Conservation (phyloP, 225 moss, liverwort and hornwort species). For the Rhytidiadelphus loreus region DNA sequence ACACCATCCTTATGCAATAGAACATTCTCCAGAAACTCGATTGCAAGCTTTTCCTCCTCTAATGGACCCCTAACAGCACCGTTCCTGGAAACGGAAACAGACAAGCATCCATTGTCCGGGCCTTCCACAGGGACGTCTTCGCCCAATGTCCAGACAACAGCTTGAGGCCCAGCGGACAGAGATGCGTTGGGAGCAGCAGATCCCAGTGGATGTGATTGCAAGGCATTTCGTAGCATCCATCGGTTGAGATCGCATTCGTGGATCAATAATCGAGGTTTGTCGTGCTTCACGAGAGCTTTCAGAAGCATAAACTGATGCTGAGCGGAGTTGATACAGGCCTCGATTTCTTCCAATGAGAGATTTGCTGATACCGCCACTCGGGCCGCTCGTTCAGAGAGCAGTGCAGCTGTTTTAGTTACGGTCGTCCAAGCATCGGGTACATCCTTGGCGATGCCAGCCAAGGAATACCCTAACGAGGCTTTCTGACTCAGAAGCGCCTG, state of each 20-base stretch:
- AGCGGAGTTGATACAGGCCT: conserved; percentile 50
- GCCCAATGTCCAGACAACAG: conserved; percentile 42
- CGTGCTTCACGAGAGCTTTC: conserved; percentile 82
- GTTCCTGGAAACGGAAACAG: conserved; percentile 22
- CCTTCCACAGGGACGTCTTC: conserved; percentile 46
- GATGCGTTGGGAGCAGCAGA: conserved; percentile 79
- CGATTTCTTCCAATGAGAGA: conserved; percentile 64
- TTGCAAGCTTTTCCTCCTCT: conserved; percentile 72
- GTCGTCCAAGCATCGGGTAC: conserved; percentile 12
- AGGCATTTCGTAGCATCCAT: conserved; percentile 75
- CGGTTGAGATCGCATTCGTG: conserved; percentile 91
- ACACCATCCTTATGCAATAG: conserved; percentile 32
- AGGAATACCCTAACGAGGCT: conserved; percentile 32
- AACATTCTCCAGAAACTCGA: conserved; percentile 73
- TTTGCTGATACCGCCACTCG: conserved; percentile 70
- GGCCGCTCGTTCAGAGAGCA: conserved; percentile 90
- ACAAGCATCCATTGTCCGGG: conserved; percentile 18
- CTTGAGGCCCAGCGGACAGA: conserved; percentile 38
- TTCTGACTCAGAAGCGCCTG: conserved; percentile 81
- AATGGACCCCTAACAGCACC: conserved; percentile 4
- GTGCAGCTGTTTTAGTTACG: conserved; percentile 59
- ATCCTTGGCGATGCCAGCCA: conserved; percentile 49
- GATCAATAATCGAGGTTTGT: conserved; percentile 46
- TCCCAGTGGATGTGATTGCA: conserved; percentile 78
- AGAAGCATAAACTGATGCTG: conserved; percentile 91